Base-by-base conservation (phyloP, 2,329 filamentous ascomycete genomes). In the Tympanopsis confertula region DNA sequence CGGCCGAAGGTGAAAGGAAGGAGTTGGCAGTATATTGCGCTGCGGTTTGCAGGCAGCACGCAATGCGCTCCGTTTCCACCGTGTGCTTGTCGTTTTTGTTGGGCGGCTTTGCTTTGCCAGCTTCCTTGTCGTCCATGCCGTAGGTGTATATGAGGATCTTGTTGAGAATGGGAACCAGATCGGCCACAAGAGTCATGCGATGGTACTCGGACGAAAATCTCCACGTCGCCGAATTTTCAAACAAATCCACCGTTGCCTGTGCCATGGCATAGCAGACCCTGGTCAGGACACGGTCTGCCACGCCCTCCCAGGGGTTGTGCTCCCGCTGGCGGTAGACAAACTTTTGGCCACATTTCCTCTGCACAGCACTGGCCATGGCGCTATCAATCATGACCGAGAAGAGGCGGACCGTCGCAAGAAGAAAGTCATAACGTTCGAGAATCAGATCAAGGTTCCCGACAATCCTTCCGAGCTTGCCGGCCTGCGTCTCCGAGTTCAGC, bases 141-240 rank as follows among this genome's bases (percentile, higher is more conserved):
- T 85, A 88, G 19, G 79, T 77, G 50, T 80, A 82, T 22, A 70
- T 64, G 17, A 95, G 61, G 20, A 94, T 68, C 35, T 74, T 78
- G 44, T 82, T 71, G 51, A 95, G 79, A 13, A 81, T 71, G 4
- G 69, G 69, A 19, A 85, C 70, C 19, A 94, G 74, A 30, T 69
- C 68, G 14, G 70, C 68, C 41, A 85, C 74, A 36, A 95, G 71
- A 39, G 78, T 66, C 37, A 78, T 73, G 32, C 81, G 77, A 45
- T 88, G 80, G 19, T 78, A 65, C 10, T 76, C 68, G 2, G 72
- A 69, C 5, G 73, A 68, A 53, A 93, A 95, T 46, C 80, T 81
- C 91, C 89, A 98, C 4, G 79, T 86, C 20, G 78, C 74, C 26
- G 82, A 84, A 55, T 82, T 91, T 59, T 94, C 87, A 47, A 93